Base-by-base conservation (phyloP, 257 asterid genomes). In the Petunia axillaris region DNA sequence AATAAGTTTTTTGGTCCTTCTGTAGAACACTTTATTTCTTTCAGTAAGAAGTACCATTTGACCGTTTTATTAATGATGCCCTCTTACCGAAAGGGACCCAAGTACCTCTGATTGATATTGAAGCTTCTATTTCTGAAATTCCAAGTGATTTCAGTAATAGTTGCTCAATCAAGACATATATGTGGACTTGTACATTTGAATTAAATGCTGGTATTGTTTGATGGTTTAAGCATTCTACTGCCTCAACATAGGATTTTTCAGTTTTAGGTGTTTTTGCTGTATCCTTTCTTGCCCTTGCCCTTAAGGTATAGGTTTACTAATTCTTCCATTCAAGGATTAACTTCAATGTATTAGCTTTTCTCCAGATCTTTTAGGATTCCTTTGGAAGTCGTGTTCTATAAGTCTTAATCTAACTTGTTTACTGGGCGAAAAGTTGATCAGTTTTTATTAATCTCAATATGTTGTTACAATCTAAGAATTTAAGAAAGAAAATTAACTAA, bases 21-120 rank as follows among this genome's bases (percentile, higher is more conserved):
- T 44, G 41, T 68, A 8, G 8, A n/a, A 40, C 76, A 68, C 25
- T 25, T 25, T 25, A 25, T 25, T 25, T 25, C 25, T 70, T 15
- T 70, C 39, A 4, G 59, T 70, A 46, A 70, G 77, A 70, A 48
- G 59, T 10, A 70, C 15, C 59, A 70, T 46, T 70, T 46, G 39
- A 50, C 78, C 44, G 5, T 50, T 37, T 48, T 73, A 73, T 13
- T 46, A 35, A 8, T 52, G 57, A 10, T 52, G 57, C 57, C 57
- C 1, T 52, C 3, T 52, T 52, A 52, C 57, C 57, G 11, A 25
- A 13, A 36, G 78, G 0, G 25, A n/a, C 36, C 46, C 46, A 73
- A 5, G 63, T 50, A 73, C 40, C n/a, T 13, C 62, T 1, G 6
- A 35, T 62, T 1, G 44, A 40, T 46, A 73, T 37, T 71, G 44